Conservation (phyloP, 805 yeast genomes). For the Candida parachauliodes region DNA sequence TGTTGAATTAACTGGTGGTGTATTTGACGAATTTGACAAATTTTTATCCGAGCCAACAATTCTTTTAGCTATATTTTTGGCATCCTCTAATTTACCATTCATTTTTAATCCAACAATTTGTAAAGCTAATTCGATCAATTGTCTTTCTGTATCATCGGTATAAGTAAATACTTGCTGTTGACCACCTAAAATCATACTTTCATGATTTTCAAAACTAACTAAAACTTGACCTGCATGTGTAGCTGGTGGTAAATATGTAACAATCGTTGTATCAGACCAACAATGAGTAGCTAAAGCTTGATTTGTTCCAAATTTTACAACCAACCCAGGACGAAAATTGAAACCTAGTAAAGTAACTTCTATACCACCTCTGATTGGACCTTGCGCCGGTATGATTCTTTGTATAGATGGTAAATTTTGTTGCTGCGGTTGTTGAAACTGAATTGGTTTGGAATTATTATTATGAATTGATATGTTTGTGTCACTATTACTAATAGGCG, state of each 20-base stretch:
- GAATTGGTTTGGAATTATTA: slow-evolving; percentile 6
- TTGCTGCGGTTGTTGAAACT: slow-evolving; percentile 7
- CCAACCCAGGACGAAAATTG: slow-evolving; percentile 78
- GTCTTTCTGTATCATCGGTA: slow-evolving; percentile 92
- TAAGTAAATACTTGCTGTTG: slow-evolving; percentile 73
- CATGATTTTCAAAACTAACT: slow-evolving; percentile 70
- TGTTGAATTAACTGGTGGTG: slow-evolving; percentile 16
- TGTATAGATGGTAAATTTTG: slow-evolving; percentile 57
- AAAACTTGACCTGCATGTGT: slow-evolving; percentile 85
- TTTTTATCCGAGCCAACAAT: slow-evolving; percentile 64
- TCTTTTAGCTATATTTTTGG: slow-evolving; percentile 86
- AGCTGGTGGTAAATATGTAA: slow-evolving; percentile 92
- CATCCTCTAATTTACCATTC: slow-evolving; percentile 95
- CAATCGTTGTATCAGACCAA: slow-evolving; percentile 94
- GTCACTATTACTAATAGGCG: slow-evolving; percentile 46
- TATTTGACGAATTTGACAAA: slow-evolving; percentile 5
- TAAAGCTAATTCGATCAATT: slow-evolving; percentile 88
- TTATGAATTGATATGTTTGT: slow-evolving; percentile 31
- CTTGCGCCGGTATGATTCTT: slow-evolving; percentile 91
- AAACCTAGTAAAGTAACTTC: slow-evolving; percentile 89
- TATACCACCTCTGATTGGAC: slow-evolving; percentile 94
- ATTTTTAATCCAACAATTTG: slow-evolving; percentile 96
- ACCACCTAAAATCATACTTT: slow-evolving; percentile 25
- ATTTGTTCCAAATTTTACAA: slow-evolving; percentile 82
- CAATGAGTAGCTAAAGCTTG: slow-evolving; percentile 83